phyloP scores from a whole-genome alignment of 169 alveolate genomes.

The Cystoisospora suis region DNA sequence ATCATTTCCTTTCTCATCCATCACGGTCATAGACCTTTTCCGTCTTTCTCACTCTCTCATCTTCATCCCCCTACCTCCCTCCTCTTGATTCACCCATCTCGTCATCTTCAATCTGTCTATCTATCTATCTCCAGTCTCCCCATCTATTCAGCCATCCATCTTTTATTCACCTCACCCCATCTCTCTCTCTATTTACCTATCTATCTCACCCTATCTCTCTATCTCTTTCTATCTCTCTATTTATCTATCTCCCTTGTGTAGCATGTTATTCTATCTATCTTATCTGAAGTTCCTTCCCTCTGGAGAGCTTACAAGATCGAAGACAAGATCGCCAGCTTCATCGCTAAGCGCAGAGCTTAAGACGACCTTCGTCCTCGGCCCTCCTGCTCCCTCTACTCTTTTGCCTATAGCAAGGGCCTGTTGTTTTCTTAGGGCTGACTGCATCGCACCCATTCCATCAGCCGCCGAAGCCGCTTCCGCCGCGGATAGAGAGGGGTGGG shows the following conservation, averaged over 20 bases:
- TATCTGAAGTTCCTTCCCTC: too few relatives aligned
- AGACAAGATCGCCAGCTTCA: conserved; percentile 21
- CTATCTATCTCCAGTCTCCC: neutral
- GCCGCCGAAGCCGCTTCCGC: conserved; percentile 21
- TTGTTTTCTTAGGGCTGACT: neutral
- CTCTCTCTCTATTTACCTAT: neutral
- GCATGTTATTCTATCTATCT: too few relatives aligned
- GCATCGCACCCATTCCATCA: conserved; percentile 29
- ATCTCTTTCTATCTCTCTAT: neutral
- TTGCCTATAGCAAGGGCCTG: conserved; percentile 37
- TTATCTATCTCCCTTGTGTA: too few relatives aligned
- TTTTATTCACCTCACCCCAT: neutral
- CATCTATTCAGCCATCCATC: neutral
- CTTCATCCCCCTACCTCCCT: neutral
- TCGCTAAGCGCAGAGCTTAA: conserved; percentile 50
- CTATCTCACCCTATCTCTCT: neutral
- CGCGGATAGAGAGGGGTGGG: conserved; percentile 14
- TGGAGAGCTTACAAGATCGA: conserved; percentile 19
- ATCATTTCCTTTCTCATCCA: neutral
- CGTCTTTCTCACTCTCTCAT: neutral
- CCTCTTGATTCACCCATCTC: neutral
- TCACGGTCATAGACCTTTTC: neutral
- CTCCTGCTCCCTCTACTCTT: conserved; percentile 58
- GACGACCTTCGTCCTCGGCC: conserved; percentile 52
- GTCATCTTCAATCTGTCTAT: too few relatives aligned